Conservation (phyloP, 345 rosid species). For the Camelina laxa region DNA sequence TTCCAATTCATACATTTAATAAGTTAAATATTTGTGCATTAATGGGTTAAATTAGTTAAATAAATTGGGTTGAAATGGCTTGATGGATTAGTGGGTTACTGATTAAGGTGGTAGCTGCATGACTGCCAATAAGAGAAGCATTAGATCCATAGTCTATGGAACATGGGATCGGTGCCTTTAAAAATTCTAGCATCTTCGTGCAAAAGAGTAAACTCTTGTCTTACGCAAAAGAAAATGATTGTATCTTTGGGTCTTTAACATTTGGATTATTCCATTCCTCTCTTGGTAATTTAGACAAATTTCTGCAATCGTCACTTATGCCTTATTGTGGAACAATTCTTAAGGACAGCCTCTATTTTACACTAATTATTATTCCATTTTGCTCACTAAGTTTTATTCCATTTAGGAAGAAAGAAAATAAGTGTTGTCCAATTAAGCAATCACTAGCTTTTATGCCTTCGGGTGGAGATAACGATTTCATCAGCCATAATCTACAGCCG, state of each 20-base stretch:
- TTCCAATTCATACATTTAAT: too few relatives aligned
- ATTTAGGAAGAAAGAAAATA: not conserved
- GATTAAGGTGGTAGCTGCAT: not conserved
- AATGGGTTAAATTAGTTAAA: too few relatives aligned
- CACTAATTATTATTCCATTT: constrained; percentile 3
- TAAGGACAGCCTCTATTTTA: not conserved
- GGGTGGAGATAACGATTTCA: constrained; percentile 31
- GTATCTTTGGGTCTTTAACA: not conserved
- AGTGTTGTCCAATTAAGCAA: constrained; percentile 37
- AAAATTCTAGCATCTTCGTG: constrained; percentile 14
- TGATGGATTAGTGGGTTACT: not conserved
- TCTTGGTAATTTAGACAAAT: constrained; percentile 21
- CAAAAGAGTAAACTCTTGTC: constrained; percentile 4
- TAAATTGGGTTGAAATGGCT: too few relatives aligned
- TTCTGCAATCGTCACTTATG: constrained; percentile 6
- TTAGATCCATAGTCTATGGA: constrained; percentile 19
- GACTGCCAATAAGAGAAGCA: not conserved
- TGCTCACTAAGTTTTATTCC: constrained; percentile 10
- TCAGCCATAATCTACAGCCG: constrained; percentile 26
- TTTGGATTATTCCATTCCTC: constrained; percentile 19
- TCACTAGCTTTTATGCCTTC: constrained; percentile 28
- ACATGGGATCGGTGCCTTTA: not conserved
- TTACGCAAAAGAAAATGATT: constrained; percentile 11
- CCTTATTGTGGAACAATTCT: not conserved
- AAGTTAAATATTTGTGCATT: too few relatives aligned